Evolutionary conservation across 805 yeast species (phyloP).

Genomic region (Saccharomyces mikatae): DNA sequence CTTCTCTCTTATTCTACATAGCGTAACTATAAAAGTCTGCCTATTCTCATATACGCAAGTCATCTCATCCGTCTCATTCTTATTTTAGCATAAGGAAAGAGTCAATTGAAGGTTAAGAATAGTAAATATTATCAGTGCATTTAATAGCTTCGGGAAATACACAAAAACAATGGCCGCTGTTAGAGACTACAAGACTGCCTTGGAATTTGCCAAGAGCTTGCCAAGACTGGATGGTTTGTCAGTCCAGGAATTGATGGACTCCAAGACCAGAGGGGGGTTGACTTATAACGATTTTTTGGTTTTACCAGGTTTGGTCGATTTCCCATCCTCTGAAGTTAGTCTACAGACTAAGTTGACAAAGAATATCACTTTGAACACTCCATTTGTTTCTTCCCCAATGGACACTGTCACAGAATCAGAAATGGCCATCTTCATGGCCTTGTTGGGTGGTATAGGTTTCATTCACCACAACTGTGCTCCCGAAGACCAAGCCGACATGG

Average conservation of each 20-base stretch:
- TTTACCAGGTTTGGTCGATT: slow-evolving; percentile 88
- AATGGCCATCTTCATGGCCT: slow-evolving; percentile 98
- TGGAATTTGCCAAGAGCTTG: slow-evolving; percentile 59
- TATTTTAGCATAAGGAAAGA: not conserved
- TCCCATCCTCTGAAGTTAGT: slow-evolving; percentile 70
- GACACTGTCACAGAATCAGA: slow-evolving; percentile 96
- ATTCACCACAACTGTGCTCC: slow-evolving; percentile 95
- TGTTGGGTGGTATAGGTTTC: slow-evolving; percentile 97
- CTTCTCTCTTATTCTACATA: not conserved
- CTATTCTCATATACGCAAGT: not conserved
- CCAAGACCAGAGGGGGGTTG: slow-evolving; percentile 84
- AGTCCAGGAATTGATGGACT: slow-evolving; percentile 79
- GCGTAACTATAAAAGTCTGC: not conserved
- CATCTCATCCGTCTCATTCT: not conserved
- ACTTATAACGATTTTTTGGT: slow-evolving; percentile 95
- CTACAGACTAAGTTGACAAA: slow-evolving; percentile 86
- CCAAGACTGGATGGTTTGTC: slow-evolving; percentile 75
- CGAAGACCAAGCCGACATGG: slow-evolving; percentile 98
- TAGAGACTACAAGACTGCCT: slow-evolving; percentile 51
- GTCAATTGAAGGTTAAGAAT: not conserved
- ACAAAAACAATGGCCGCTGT: slow-evolving; percentile 1
- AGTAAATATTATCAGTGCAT: not conserved
- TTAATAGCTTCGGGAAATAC: not conserved
- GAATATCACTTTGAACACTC: slow-evolving; percentile 83
- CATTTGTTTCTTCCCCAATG: slow-evolving; percentile 97